These are phyloP conservation scores for Penicillium thymicola DNA, from an alignment of 2,329 filamentous ascomycete species.

Conservation along the genomic window DNA sequence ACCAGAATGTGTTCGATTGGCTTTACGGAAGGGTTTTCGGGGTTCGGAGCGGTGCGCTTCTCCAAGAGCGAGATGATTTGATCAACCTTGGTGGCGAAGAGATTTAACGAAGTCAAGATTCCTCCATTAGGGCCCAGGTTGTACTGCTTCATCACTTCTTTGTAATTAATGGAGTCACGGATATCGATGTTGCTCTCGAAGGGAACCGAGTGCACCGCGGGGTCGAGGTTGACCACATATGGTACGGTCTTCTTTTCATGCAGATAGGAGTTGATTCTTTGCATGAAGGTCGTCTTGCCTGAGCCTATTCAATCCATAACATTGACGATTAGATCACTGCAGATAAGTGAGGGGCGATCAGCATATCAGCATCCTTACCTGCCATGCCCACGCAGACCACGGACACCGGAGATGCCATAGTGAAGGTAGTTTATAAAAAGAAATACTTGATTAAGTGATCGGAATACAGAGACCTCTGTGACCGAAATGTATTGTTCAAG, in stretches of 20 bases:
- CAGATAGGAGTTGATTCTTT: constrained; percentile 90
- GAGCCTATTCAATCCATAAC: constrained; percentile 57
- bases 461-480: not conserved
- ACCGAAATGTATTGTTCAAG: not conserved
- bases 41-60: constrained; percentile 69
- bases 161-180: constrained; percentile 97
- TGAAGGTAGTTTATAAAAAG: constrained; percentile 11
- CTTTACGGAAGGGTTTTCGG: constrained; percentile 46
- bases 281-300: constrained; percentile 99
- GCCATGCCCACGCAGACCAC: constrained; percentile 98
- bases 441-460: not conserved
- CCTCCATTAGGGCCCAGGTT: constrained; percentile 96
- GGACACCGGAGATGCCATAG: constrained; percentile 57
- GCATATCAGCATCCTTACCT: constrained; percentile 50
- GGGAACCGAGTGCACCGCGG: constrained; percentile 86
- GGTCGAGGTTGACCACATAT: constrained; percentile 96
- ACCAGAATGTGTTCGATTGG: constrained; percentile 81
- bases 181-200: constrained; percentile 99
- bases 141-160: constrained; percentile 99
- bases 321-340: constrained; percentile 2
- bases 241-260: constrained; percentile 76
- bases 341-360: constrained; percentile 1
- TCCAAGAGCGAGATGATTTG: constrained; percentile 87
- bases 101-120: constrained; percentile 90
- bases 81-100: constrained; percentile 97